A percentile compares a stretch with the other conserved stretches of the same genome.
Evolutionary conservation across 1,284 basidiomycete genomes (phyloP).

Genomic region (Melampsora americana): DNA sequence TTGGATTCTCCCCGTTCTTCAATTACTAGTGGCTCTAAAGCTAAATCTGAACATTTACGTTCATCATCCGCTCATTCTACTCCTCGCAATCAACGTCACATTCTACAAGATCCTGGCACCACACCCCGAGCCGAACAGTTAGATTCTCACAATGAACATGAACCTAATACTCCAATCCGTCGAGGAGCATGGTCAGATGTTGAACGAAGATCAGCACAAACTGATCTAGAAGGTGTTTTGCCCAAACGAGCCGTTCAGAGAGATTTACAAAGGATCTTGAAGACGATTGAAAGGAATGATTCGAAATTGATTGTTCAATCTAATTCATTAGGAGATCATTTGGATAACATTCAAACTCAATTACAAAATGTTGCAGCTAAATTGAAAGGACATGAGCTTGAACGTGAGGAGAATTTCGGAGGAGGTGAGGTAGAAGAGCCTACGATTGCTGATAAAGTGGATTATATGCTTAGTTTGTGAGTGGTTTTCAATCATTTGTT

Average conservation of each 20-base stretch:
- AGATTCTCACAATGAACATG: neutral
- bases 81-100: neutral
- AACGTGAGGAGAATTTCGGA: constrained; percentile 21
- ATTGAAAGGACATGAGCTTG: constrained; percentile 38
- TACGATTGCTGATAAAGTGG: constrained; percentile 46
- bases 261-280: constrained; percentile 43
- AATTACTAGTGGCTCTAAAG: neutral
- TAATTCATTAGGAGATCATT: constrained; percentile 39
- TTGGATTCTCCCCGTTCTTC: constrained; percentile 32
- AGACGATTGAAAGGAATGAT: constrained; percentile 44
- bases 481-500: neutral
- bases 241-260: constrained; percentile 38
- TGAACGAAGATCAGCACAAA: constrained; percentile 38
- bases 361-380: constrained; percentile 42
- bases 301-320: constrained; percentile 37
- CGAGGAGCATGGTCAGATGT: constrained; percentile 43
- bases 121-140: neutral
- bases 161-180: constrained; percentile 1
- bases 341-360: constrained; percentile 46
- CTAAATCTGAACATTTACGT: neutral
- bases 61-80: neutral
- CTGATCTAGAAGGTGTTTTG: constrained; percentile 18
- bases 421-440: constrained; percentile 42
- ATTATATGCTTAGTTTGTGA: constrained; percentile 46
- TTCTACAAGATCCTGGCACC: neutral